phyloP scores from a whole-genome alignment of 1,284 basidiomycete species.

The Heterobasidion irregulare region DNA sequence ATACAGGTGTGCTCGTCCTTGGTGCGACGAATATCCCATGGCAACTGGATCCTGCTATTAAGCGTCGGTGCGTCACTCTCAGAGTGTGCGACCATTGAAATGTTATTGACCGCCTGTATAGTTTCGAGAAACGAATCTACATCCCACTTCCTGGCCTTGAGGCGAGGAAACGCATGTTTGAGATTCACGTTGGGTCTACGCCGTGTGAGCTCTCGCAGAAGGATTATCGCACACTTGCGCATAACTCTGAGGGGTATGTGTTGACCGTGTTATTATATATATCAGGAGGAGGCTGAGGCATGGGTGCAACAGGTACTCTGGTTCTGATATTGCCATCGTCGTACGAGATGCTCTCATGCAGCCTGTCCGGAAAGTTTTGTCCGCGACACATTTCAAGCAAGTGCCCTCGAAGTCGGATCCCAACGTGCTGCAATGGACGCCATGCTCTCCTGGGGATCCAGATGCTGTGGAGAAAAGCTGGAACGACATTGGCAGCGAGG shows the following conservation, averaged over 20 bases:
- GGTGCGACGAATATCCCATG: constrained; percentile 98
- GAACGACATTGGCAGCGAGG: constrained; percentile 88
- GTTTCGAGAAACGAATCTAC: constrained; percentile 97
- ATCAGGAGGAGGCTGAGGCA: background rate
- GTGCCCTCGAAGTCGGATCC: constrained; percentile 27
- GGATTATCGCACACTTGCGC: constrained; percentile 80
- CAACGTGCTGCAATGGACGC: constrained; percentile 62
- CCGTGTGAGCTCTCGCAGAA: constrained; percentile 77
- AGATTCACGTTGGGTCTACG: constrained; percentile 91
- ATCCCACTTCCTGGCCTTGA: constrained; percentile 94
- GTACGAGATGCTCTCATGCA: constrained; percentile 99
- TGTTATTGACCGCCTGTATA: constrained; percentile 17
- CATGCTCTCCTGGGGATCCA: constrained; percentile 91
- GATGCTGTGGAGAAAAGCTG: constrained; percentile 87
- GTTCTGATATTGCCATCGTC: constrained; percentile 92
- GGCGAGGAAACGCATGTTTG: constrained; percentile 93
- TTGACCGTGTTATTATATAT: constrained; percentile 1
- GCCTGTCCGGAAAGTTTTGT: constrained; percentile 93
- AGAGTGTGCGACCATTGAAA: no score
- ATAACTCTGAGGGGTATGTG: constrained; percentile 77
- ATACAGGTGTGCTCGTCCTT: constrained; percentile 95
- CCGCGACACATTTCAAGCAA: constrained; percentile 93
- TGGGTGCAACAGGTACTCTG: constrained; percentile 60
- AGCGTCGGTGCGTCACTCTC: constrained; percentile 64
- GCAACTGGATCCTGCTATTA: constrained; percentile 97